These are phyloP conservation scores for Cutaneotrichosporon cyanovorans DNA, from an alignment of 1,284 basidiomycete genomes.

Conservation along the genomic window DNA sequence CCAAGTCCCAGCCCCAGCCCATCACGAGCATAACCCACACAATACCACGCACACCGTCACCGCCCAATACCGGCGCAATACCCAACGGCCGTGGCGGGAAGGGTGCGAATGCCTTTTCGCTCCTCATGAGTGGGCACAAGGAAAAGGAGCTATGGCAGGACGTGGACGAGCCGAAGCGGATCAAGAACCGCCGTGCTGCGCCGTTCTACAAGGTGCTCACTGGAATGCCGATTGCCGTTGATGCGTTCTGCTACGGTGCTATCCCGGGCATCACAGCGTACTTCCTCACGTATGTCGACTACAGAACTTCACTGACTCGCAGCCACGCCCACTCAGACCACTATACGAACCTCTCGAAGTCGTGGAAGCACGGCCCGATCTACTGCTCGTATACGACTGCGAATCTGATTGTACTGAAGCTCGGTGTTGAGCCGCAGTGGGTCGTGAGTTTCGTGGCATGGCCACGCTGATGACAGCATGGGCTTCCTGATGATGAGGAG, in stretches of 20 bases:
- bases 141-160: slow-evolving; percentile 79
- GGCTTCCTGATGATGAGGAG: slow-evolving; percentile 67
- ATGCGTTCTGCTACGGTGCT: slow-evolving; percentile 87
- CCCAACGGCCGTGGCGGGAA: slow-evolving; percentile 8
- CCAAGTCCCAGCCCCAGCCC: slow-evolving; percentile 8
- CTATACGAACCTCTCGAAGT: slow-evolving; percentile 78
- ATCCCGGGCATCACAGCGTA: slow-evolving; percentile 82
- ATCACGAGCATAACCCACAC: slow-evolving; percentile 25
- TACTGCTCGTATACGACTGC: slow-evolving; percentile 91
- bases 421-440: slow-evolving; percentile 79
- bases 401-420: slow-evolving; percentile 80
- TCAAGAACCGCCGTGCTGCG: slow-evolving; percentile 59
- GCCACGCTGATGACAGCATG: slow-evolving; percentile 30
- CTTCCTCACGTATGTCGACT: slow-evolving; percentile 65
- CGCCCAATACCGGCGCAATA: background rate
- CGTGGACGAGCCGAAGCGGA: slow-evolving; percentile 50
- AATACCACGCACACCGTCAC: slow-evolving; percentile 8
- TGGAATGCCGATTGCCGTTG: slow-evolving; percentile 95
- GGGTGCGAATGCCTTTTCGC: slow-evolving; percentile 57
- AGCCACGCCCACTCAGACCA: slow-evolving; percentile 93
- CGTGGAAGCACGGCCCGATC: slow-evolving; percentile 84
- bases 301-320: slow-evolving; percentile 6
- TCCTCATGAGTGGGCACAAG: slow-evolving; percentile 72
- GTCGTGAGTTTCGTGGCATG: slow-evolving; percentile 53
- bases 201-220: slow-evolving; percentile 93